Evolutionary conservation across 768 basidiomycete species (phyloP).

Genomic region (Serendipita sp.): DNA sequence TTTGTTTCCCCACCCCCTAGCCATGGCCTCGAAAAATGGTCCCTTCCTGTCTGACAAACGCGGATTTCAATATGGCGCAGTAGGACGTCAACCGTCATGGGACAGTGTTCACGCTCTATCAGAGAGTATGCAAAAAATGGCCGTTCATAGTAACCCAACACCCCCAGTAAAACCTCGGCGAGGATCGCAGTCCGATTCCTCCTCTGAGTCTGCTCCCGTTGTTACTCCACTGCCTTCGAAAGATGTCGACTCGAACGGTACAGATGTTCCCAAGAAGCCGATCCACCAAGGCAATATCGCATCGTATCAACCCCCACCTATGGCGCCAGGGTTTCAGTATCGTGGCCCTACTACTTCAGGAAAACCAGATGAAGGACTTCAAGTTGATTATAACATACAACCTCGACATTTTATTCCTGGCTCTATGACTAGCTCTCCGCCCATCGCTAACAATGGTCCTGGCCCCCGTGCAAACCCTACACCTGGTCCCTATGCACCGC

Average conservation of each 20-base stretch:
- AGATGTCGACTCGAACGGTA: neutral
- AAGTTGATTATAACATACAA: slow-evolving; percentile 41
- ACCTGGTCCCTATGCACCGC: neutral
- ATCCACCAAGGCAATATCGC: neutral
- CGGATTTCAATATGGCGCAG: neutral
- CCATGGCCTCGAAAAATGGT: neutral
- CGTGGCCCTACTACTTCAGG: neutral
- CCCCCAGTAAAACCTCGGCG: neutral
- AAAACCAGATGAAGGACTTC: slow-evolving; percentile 10
- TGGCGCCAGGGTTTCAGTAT: neutral
- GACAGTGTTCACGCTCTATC: neutral
- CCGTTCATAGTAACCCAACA: neutral
- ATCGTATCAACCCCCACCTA: neutral
- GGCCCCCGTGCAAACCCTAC: neutral
- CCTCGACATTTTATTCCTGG: slow-evolving; percentile 33
- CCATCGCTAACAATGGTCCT: neutral
- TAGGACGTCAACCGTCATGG: slow-evolving; percentile 2
- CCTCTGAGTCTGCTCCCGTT: neutral
- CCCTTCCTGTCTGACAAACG: neutral
- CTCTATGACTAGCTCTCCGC: neutral
- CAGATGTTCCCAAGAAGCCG: neutral
- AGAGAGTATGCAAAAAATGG: slow-evolving; percentile 1
- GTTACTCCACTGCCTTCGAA: neutral
- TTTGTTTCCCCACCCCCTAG: too few relatives aligned
- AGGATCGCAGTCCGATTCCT: neutral